Base-by-base conservation (phyloP, 1,139 yeast genomes). In the Lodderomyces parapsilosis region DNA sequence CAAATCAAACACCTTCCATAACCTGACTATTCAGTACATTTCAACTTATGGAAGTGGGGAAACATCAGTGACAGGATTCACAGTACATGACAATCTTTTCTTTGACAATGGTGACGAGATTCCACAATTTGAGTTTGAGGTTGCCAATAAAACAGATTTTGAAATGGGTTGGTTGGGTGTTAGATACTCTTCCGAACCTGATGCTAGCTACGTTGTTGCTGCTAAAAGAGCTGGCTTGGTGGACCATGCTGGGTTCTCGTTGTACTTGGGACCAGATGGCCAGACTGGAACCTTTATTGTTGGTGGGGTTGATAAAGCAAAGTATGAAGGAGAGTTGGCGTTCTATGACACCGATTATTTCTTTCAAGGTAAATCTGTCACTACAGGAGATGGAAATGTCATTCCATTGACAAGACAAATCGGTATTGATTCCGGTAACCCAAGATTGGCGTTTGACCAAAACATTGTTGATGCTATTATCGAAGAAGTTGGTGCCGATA, bases 251-350 rank as follows among this genome's bases (percentile, higher is more conserved):
- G 41, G 36, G 3, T 42, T 20, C 24, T 66, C 73, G 6, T 55
- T 70, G 42, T 69, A 60, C 53, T 60, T 69, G 37, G 46, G 55
- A 2, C 38, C 42, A 7, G 53, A 51, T 11, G 56, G 68, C 17
- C 23, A 49, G n/a, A 23, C 51, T 13, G 68, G 69, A 2, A 42
- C 57, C 3, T 36, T 64, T 19, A 48, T 65, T 20, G 63, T 65
- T 44, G 70, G 69, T 6, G 70, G 65, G 15, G 49, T 56, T 38
- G 70, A 65, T 42, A 47, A 49, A 13, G 62, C 58, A 23, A 64
- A 64, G 50, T 62, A 56, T 44, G 39, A 42, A 18, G 44, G 44
- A 7, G 37, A 42, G 2, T 35, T 36, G 15, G 28, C 31, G 6
- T 15, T 36, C n/a, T 30, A 6, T 15, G 19, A 30, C 17, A 13